These are phyloP conservation scores for Micractinium sp. DNA, from an alignment of 139 green algal genomes.

Conservation along the genomic window DNA sequence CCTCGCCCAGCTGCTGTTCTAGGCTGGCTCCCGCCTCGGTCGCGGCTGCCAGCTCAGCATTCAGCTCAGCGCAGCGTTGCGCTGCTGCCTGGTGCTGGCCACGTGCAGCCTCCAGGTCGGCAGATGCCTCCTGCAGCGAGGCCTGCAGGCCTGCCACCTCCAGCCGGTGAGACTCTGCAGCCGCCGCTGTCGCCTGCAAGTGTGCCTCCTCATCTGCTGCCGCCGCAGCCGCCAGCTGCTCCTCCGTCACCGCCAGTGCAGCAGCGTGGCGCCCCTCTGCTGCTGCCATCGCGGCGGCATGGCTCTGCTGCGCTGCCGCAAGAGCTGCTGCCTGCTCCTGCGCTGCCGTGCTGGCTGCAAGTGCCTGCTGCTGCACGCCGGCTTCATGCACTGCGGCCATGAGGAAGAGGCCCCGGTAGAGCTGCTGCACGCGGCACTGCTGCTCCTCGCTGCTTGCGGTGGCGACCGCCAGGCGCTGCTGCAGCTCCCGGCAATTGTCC, in stretches of 20 bases:
- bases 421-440: constrained; percentile 1
- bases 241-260: background rate
- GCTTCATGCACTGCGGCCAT: background rate
- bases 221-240: background rate
- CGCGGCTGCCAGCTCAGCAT: constrained; percentile 4
- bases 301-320: background rate
- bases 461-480: constrained; percentile 18
- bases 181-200: background rate
- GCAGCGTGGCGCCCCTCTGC: background rate
- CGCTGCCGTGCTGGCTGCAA: background rate
- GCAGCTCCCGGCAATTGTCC: background rate
- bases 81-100: background rate
- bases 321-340: background rate
- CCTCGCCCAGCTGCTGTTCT: constrained; percentile 1
- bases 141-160: background rate
- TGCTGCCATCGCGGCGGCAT: background rate
- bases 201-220: background rate
- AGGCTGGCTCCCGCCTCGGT: background rate
- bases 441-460: background rate
- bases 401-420: background rate
- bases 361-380: background rate
- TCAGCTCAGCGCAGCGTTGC: background rate
- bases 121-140: background rate
- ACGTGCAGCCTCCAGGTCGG: background rate
- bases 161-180: background rate